Evolutionary conservation across 306 rosid genomes (phyloP), one percentile per base, ranked within the genome.

Genomic region (Castanopsis chinensis): DNA sequence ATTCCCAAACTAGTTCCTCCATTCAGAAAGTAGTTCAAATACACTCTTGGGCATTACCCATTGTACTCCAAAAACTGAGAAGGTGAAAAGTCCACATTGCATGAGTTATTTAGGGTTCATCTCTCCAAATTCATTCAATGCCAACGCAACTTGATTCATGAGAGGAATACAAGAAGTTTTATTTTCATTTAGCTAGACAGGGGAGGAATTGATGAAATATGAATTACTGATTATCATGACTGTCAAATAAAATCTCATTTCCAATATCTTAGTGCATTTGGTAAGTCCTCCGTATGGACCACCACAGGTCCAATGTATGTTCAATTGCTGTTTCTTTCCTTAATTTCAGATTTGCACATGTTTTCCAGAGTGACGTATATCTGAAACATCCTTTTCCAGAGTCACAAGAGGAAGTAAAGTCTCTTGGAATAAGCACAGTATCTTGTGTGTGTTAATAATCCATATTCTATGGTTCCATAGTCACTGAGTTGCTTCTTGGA

Each of bases 381-480:
- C 37, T 9, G 25, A 78, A 60, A 69, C 49, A 74, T 74, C 57
- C 69, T 28, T 5, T 72, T 73, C 27, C 27, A 25, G 43, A 69
- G 27, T 57, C 58, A 45, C 37, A 72, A 61, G 57, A 59, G 65
- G 71, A 13, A 41, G 57, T 1, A 15, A 37, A 20, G 67, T 19
- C 69, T 69, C 30, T 56, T 41, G 56, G 54, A 73, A 45, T 64
- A 75, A 54, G 61, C 57, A 52, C 58, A 56, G n/a, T 71, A 54
- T 73, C 41, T 80, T 80, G 69, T 15, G 32, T 67, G 14, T 80
- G 59, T 71, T 71, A 70, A 56, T 45, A 25, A 56, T 75, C 32
- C 78, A 64, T 81, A 32, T 73, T 67, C 69, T 69, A 17, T 71
- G 74, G 75, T 59, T 75, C 71, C 67, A 33, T 53, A 25, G 54